Evolutionary conservation across 495 filamentous ascomycete genomes (phyloP).

Genomic region (Saxophila tyrrhenica): DNA sequence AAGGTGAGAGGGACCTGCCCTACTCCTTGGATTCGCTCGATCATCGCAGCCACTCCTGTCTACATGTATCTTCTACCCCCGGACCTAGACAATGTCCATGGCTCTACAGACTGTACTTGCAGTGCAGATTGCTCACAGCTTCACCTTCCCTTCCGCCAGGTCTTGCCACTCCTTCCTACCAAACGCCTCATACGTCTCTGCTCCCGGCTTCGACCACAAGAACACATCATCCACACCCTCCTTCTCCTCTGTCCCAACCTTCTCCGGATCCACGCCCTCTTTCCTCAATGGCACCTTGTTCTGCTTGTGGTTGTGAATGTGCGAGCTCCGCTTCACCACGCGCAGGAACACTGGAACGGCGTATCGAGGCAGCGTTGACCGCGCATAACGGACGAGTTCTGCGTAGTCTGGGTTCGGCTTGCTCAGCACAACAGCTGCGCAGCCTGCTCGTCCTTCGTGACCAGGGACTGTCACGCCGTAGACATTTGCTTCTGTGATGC

Average conservation of each 20-base stretch:
- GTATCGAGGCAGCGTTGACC: slow-evolving; percentile 54
- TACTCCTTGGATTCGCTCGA: no score
- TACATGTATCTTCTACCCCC: no score
- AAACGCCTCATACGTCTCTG: slow-evolving; percentile 23
- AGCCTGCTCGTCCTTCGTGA: slow-evolving; percentile 32
- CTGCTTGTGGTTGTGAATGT: slow-evolving; percentile 78
- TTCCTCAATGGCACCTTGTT: slow-evolving; percentile 63
- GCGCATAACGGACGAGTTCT: slow-evolving; percentile 31
- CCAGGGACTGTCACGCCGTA: slow-evolving; percentile 29
- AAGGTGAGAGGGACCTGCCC: no score
- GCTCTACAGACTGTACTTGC: neutral
- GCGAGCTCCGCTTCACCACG: slow-evolving; percentile 44
- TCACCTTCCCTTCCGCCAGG: slow-evolving; percentile 18
- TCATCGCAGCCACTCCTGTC: no score
- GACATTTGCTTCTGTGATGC: slow-evolving; percentile 28
- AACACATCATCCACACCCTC: slow-evolving; percentile 17
- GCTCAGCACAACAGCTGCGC: slow-evolving; percentile 38
- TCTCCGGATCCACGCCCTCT: slow-evolving; percentile 55
- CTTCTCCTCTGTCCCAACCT: slow-evolving; percentile 14
- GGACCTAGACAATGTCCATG: no score
- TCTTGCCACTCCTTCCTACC: slow-evolving; percentile 21
- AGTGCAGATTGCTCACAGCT: slow-evolving; percentile 3
- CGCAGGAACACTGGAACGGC: slow-evolving; percentile 69
- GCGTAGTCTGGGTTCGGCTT: slow-evolving; percentile 38
- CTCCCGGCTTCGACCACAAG: slow-evolving; percentile 15